Evolutionary conservation across 2,329 filamentous ascomycete species (phyloP), one percentile per base, ranked within the genome.

Genomic region (Scedosporium boydii): DNA sequence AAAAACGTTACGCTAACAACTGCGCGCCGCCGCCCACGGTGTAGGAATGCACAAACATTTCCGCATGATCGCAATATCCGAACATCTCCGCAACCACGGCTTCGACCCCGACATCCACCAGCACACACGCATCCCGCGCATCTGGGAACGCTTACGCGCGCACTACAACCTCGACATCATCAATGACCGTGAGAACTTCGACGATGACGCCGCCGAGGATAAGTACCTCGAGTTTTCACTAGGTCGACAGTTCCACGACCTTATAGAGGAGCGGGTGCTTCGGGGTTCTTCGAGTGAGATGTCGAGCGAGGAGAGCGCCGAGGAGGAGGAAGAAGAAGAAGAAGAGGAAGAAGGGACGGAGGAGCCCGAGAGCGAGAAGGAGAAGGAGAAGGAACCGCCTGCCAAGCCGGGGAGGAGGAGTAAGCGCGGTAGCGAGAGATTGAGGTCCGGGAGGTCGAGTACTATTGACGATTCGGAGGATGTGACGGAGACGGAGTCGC

Each of bases 11-110:
- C 3, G 34, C 58, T 59, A 59, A 59, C 18, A 12, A n/a, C 21
- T 23, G 26, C 23, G 42, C 51, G 26, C 14, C 53, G 38, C 12
- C 29, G 34, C 41, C 16, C 6, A 16, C 6, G 55, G 41, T 53
- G 2, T 66, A 90, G 90, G 92, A 64, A 90, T 96, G 82, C 92
- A 96, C 77, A 96, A 93, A 73, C 91, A 96, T 74, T 96, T 96
- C 72, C 88, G 91, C 64, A 93, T 97, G 82, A 86, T 96, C 66
- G 87, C 91, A 7, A 91, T 97, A 63, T 88, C 88, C 55, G 87
- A 93, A 68, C 85, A 91, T 68, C 78, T 96, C 64, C 86, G 88
- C 67, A 91, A 89, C 68, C 89, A 93, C 73, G 91, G 91, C 69
- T 88, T 90, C 71, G 83, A 92, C 73, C 83, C 88, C 60, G 81